These are phyloP conservation scores for Gleditsia sinensis DNA, from an alignment of 306 rosid genomes.

Conservation along the genomic window DNA sequence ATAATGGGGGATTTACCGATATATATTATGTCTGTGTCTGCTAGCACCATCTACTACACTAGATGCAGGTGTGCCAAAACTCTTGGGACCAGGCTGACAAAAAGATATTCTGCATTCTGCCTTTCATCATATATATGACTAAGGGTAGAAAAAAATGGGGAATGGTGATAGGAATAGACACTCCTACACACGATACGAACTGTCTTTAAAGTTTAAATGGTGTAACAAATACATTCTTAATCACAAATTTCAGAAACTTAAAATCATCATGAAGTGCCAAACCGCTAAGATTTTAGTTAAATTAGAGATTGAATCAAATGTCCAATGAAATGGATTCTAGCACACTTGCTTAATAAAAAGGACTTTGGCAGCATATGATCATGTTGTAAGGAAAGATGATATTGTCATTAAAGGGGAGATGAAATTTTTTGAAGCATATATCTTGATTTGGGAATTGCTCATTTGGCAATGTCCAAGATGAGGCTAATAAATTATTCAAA, in stretches of 20 bases:
- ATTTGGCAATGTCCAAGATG: not conserved
- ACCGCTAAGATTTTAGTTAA: not conserved
- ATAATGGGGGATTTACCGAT: not conserved
- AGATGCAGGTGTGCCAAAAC: not conserved
- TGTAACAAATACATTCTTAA: not conserved
- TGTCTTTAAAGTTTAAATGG: not conserved
- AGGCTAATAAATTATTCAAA: not conserved
- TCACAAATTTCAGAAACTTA: not conserved
- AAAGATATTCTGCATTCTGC: conserved; percentile 14
- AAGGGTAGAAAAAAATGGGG: not conserved
- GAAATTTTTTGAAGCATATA: not conserved
- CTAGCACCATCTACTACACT: not conserved
- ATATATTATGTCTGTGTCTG: not conserved
- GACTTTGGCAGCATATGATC: too few relatives aligned
- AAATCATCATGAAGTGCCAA: not conserved
- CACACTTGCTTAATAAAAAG: not conserved
- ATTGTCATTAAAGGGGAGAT: not conserved
- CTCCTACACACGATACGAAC: conserved; percentile 1
- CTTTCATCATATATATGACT: not conserved
- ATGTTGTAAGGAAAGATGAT: not conserved
- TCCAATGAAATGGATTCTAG: not conserved
- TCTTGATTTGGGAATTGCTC: not conserved
- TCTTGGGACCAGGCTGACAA: not conserved
- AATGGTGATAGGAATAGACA: not conserved
- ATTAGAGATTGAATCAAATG: not conserved